phyloP scores from a whole-genome alignment of 1,139 yeast species.

The Saccharomyces uvarum region DNA sequence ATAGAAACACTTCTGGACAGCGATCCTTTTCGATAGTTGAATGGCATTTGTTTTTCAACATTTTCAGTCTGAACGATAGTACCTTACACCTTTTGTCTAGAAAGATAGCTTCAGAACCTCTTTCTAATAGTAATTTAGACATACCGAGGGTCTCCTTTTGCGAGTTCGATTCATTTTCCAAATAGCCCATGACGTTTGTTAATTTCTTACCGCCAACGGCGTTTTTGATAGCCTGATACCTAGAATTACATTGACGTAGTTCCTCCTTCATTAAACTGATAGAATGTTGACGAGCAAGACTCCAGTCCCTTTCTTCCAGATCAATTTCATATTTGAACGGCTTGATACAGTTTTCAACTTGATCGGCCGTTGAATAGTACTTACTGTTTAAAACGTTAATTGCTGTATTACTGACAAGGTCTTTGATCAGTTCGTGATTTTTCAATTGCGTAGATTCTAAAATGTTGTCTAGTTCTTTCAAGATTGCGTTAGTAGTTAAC shows the following conservation, averaged over 20 bases:
- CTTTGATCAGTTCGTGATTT: slow-evolving; percentile 77
- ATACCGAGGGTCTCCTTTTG: slow-evolving; percentile 64
- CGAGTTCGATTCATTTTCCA: slow-evolving; percentile 45
- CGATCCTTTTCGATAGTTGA: slow-evolving; percentile 73
- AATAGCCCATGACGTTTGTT: slow-evolving; percentile 70
- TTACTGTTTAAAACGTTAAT: slow-evolving; percentile 66
- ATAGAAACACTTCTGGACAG: slow-evolving; percentile 91
- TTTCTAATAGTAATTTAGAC: slow-evolving; percentile 58
- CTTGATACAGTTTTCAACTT: slow-evolving; percentile 95
- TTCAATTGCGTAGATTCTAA: slow-evolving; percentile 56
- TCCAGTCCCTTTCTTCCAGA: slow-evolving; percentile 93
- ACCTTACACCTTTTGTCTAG: slow-evolving; percentile 68
- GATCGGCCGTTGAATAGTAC: slow-evolving; percentile 90
- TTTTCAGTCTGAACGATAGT: slow-evolving; percentile 65
- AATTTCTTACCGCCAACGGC: slow-evolving; percentile 78
- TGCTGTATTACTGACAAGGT: slow-evolving; percentile 80
- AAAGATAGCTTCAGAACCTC: slow-evolving; percentile 82
- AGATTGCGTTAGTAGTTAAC: slow-evolving; percentile 69
- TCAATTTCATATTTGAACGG: slow-evolving; percentile 97
- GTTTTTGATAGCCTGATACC: slow-evolving; percentile 54
- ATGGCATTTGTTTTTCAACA: slow-evolving; percentile 70
- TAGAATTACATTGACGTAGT: slow-evolving; percentile 68
- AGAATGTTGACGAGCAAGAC: slow-evolving; percentile 70
- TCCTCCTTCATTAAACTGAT: slow-evolving; percentile 72
- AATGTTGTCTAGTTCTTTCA: slow-evolving; percentile 69